Conservation (phyloP, 1,284 basidiomycete genomes). For the Fomitiporia mediterranea region DNA sequence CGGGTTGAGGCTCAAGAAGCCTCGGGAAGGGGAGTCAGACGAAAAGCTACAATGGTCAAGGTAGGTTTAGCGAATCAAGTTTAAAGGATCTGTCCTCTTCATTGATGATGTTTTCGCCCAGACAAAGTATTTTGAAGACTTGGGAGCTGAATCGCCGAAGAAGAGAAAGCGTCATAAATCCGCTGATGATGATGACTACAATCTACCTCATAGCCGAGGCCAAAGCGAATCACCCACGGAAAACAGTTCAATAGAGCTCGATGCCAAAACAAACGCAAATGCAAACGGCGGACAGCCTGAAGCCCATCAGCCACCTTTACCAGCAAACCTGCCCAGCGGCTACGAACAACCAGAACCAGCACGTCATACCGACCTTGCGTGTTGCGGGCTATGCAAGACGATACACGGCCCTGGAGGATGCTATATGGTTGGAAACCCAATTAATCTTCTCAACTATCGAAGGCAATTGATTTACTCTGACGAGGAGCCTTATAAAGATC, state of each 20-base stretch:
- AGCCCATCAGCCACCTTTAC: slow-evolving; percentile 12
- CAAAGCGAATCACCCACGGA: background rate
- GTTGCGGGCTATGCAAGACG: slow-evolving; percentile 61
- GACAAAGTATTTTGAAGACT: slow-evolving; percentile 16
- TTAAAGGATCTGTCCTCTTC: background rate
- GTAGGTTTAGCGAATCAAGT: slow-evolving; percentile 9
- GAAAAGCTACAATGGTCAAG: slow-evolving; percentile 54
- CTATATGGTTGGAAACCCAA: slow-evolving; percentile 57
- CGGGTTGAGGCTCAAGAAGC: slow-evolving; percentile 45
- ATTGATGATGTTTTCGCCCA: background rate
- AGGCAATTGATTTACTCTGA: slow-evolving; percentile 54
- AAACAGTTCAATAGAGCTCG: background rate
- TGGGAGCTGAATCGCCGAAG: slow-evolving; percentile 13
- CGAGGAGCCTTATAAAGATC: slow-evolving; percentile 58
- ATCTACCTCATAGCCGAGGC: slow-evolving; percentile 3
- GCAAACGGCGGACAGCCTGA: no score
- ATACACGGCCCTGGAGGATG: slow-evolving; percentile 49
- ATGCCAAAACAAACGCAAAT: no score
- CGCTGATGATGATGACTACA: slow-evolving; percentile 13
- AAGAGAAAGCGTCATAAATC: slow-evolving; percentile 3
- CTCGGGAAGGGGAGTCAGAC: slow-evolving; percentile 66
- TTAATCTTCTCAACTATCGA: slow-evolving; percentile 64
- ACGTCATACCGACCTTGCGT: slow-evolving; percentile 23
- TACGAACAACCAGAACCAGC: no score
- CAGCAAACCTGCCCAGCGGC: slow-evolving; percentile 22